A percentile compares a stretch with the other conserved stretches of the same genome.
phyloP scores from a whole-genome alignment of 2,329 filamentous ascomycete species.

The Neonectria ditissima region DNA sequence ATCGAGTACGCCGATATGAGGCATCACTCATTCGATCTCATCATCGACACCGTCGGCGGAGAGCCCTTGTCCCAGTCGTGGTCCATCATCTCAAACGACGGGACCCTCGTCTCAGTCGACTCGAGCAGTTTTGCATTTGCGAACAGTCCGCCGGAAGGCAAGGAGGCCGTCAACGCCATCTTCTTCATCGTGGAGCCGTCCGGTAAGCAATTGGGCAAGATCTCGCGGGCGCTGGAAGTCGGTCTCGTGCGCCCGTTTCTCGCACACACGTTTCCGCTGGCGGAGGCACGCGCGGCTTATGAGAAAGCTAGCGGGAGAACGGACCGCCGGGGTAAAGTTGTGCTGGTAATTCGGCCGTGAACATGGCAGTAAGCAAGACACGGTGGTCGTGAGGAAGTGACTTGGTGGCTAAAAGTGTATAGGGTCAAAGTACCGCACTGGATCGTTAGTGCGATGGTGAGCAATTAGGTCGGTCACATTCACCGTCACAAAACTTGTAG shows the following conservation, averaged over 20 bases:
- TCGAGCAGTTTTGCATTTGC: slow-evolving; percentile 27
- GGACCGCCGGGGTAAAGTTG: slow-evolving; percentile 25
- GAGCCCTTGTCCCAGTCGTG: slow-evolving; percentile 45
- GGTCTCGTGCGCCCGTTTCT: slow-evolving; percentile 18
- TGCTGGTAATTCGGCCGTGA: slow-evolving; percentile 10
- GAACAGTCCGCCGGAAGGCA: not conserved
- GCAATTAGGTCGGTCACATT: not conserved
- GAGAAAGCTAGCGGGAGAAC: slow-evolving; percentile 15
- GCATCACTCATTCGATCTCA: slow-evolving; percentile 36
- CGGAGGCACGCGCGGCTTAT: slow-evolving; percentile 13
- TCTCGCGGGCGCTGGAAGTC: slow-evolving; percentile 12
- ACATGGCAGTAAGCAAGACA: not conserved
- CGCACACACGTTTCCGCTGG: slow-evolving; percentile 21
- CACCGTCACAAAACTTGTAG: not conserved
- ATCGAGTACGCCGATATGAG: slow-evolving; percentile 31
- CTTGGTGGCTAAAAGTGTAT: slow-evolving; percentile 1
- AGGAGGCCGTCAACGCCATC: slow-evolving; percentile 6
- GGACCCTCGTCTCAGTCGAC: slow-evolving; percentile 36
- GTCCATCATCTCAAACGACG: slow-evolving; percentile 42
- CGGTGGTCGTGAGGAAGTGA: slow-evolving; percentile 1
- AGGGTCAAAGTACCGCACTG: not conserved
- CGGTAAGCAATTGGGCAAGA: not conserved
- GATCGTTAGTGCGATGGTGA: not conserved
- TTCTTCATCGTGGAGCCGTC: slow-evolving; percentile 27
- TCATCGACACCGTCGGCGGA: slow-evolving; percentile 49